Percentiles rank a stretch among this genome's conserved stretches.
Conservation (phyloP, 805 yeast species). For the Yarrowia deformans region DNA sequence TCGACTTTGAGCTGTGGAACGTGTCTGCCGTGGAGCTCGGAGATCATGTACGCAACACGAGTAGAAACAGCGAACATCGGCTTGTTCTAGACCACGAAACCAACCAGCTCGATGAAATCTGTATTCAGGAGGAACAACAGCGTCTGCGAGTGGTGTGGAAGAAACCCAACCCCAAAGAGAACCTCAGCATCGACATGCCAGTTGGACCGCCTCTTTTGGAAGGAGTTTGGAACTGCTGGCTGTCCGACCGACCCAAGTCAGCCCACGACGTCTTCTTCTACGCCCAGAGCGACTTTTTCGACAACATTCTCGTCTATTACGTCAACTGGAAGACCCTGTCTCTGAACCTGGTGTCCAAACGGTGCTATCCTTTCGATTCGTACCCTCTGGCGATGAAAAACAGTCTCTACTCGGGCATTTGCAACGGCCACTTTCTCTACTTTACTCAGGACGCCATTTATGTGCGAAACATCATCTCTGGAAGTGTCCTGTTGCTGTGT, state of each 20-base stretch:
- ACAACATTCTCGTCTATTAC: slow-evolving; percentile 16
- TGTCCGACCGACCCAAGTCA: slow-evolving; percentile 15
- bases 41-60: neutral
- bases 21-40: slow-evolving; percentile 17
- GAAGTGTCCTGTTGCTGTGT: neutral
- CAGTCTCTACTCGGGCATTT: neutral
- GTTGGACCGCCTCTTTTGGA: neutral
- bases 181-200: neutral
- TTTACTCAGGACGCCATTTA: neutral
- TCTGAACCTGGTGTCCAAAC: slow-evolving; percentile 3
- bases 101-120: slow-evolving; percentile 13
- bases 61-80: slow-evolving; percentile 4
- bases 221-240: neutral
- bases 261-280: slow-evolving; percentile 9
- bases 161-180: slow-evolving; percentile 13
- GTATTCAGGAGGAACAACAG: neutral
- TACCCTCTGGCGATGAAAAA: slow-evolving; percentile 13
- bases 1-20: slow-evolving; percentile 17
- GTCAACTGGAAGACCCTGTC: slow-evolving; percentile 11
- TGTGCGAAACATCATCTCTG: neutral
- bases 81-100: slow-evolving; percentile 4
- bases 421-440: slow-evolving; percentile 16
- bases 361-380: neutral
- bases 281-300: slow-evolving; percentile 3
- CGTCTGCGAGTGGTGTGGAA: neutral